Base-by-base conservation (phyloP, 1,139 yeast species). In the Pichia sp. region DNA sequence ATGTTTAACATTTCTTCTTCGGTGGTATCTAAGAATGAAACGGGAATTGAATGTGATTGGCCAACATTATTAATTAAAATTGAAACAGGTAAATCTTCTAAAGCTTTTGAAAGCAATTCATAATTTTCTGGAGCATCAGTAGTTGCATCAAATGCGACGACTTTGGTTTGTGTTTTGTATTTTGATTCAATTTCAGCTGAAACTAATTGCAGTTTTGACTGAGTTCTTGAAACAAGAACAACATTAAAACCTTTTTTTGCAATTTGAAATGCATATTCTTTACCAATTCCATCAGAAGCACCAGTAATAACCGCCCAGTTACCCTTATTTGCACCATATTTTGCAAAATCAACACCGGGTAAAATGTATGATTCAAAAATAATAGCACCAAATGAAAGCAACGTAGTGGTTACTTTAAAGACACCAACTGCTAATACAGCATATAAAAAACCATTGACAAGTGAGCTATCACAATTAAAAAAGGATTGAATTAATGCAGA, bases 221-320 rank as follows among this genome's bases (percentile, higher is more conserved):
- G 78, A 25, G 96, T 90, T 71, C 99, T 81, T 39, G 96, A 87
- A 27, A 91, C 84, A 60, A 95, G 75, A 8, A 87, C 83, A 48
- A 93, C 69, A 62, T 90, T 91, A 68, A 91, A 84, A 1, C 96
- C 96, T 60, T 79, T 82, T 53, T 78, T 70, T 22, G 99, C 99
- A 70, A 93, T 77, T 72, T 93, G 98, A 36, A 72, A 66, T 1
- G 96, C 84, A 65, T 80, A 93, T 67, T 93, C 96, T 66, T 90
- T 89, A 55, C 99, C 99, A 64, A 93, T 86, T 43, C 99, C 99
- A 68, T 93, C 99, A 48, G 97, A 88, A 7, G 98, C 95, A 55
- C 99, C 99, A 7, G 99, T 93, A 29, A 93, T 79, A 36, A 93
- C 86, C 9, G 97, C 97, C 96, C 96, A 89, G 52, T 77, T 72